Evolutionary conservation across 768 basidiomycete species (phyloP).

Genomic region (Leccinum rimulosum): DNA sequence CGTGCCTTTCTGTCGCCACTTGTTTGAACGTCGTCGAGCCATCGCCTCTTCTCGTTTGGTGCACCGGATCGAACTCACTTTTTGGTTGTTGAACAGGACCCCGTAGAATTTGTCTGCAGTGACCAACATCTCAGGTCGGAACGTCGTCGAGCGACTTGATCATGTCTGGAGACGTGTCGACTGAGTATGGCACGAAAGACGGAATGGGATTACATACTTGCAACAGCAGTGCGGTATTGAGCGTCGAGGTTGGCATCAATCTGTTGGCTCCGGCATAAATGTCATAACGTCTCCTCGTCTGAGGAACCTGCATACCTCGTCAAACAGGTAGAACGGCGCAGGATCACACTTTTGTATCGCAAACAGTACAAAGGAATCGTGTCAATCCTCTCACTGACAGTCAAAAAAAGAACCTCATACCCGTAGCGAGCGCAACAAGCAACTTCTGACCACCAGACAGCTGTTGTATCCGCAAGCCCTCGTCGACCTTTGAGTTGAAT

Average conservation of each 20-base stretch:
- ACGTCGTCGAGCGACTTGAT: slow-evolving; percentile 96
- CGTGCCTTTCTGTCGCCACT: no score
- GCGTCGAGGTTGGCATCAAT: slow-evolving; percentile 98
- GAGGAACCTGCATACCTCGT: slow-evolving; percentile 57
- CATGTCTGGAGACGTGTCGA: slow-evolving; percentile 47
- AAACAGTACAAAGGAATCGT: slow-evolving; percentile 59
- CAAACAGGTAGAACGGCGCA: slow-evolving; percentile 99
- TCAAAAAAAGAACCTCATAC: slow-evolving; percentile 36
- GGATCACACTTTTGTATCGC: slow-evolving; percentile 99
- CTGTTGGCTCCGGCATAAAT: slow-evolving; percentile 32
- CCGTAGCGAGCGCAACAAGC: slow-evolving; percentile 90
- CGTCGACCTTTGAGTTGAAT: slow-evolving; percentile 98
- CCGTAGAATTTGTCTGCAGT: slow-evolving; percentile 97
- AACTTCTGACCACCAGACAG: slow-evolving; percentile 97
- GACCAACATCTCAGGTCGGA: slow-evolving; percentile 95
- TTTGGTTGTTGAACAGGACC: slow-evolving; percentile 93
- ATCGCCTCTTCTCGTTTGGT: slow-evolving; percentile 90
- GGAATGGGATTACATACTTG: slow-evolving; percentile 51
- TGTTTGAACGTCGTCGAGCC: slow-evolving; percentile 25
- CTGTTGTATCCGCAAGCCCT: slow-evolving; percentile 94
- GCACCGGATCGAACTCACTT: slow-evolving; percentile 83
- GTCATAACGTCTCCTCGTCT: background rate
- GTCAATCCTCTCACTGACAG: slow-evolving; percentile 1
- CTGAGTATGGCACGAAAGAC: slow-evolving; percentile 36
- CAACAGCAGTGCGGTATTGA: slow-evolving; percentile 95